A percentile compares a stretch with the other conserved stretches of the same genome.
phyloP scores from a whole-genome alignment of 2,329 filamentous ascomycete species.

The Zymoseptoria ardabiliae region DNA sequence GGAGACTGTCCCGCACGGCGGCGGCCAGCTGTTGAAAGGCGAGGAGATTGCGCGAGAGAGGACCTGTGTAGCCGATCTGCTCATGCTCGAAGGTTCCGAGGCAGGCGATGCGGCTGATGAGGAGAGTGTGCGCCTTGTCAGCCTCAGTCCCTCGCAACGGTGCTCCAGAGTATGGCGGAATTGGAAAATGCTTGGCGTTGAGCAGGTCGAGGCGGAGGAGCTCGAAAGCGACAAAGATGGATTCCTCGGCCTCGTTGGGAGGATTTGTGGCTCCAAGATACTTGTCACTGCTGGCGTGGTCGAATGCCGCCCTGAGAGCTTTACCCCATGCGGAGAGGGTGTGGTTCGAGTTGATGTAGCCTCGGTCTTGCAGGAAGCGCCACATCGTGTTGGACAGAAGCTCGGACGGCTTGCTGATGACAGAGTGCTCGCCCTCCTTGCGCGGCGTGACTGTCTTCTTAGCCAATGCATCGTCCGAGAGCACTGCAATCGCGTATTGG shows the following conservation, averaged over 20 bases:
- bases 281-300: conserved; percentile 17
- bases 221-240: conserved; percentile 76
- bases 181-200: conserved; percentile 57
- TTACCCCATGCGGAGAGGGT: conserved; percentile 77
- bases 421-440: conserved; percentile 35
- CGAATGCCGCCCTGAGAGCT: conserved; percentile 56
- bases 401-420: conserved; percentile 55
- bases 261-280: conserved; percentile 49
- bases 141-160: conserved; percentile 54
- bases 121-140: conserved; percentile 68
- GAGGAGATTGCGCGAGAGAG: conserved; percentile 81
- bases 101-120: conserved; percentile 81
- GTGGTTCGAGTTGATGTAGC: conserved; percentile 74
- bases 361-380: conserved; percentile 82
- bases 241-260: conserved; percentile 59
- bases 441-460: conserved; percentile 56
- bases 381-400: conserved; percentile 70
- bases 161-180: conserved; percentile 46
- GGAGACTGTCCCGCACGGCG: conserved; percentile 67
- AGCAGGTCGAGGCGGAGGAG: conserved; percentile 72
- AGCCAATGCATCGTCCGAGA: conserved; percentile 63
- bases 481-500: conserved; percentile 45
- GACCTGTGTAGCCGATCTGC: conserved; percentile 85
- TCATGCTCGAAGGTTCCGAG: conserved; percentile 76
- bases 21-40: conserved; percentile 78